These are phyloP conservation scores for Yarrowia sp. DNA, from an alignment of 805 yeast species.

Conservation along the genomic window DNA sequence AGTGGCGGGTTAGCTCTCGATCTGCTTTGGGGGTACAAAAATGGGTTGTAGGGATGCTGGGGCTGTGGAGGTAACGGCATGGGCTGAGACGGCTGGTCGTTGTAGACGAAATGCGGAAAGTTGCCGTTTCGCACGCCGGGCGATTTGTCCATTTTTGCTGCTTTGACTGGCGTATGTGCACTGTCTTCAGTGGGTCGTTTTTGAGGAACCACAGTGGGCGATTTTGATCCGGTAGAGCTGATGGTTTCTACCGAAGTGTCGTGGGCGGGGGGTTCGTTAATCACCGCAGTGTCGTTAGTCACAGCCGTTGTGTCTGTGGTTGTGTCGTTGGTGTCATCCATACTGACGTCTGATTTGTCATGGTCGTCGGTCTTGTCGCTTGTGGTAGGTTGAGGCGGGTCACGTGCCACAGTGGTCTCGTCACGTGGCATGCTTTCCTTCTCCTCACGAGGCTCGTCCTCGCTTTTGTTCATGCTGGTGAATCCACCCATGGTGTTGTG, in stretches of 20 bases:
- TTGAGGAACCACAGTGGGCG: not conserved
- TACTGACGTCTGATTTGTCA: not conserved
- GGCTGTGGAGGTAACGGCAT: not conserved
- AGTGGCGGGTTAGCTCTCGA: conserved; percentile 47
- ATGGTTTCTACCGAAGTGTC: not conserved
- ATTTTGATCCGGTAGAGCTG: no score
- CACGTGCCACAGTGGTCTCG: no score
- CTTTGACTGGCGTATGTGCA: not conserved
- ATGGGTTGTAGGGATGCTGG: conserved; percentile 41
- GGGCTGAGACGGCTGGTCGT: not conserved
- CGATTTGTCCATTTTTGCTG: not conserved
- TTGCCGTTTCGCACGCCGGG: not conserved
- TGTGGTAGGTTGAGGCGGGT: not conserved
- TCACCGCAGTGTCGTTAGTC: not conserved
- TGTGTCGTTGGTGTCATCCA: not conserved
- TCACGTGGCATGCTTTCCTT: no score
- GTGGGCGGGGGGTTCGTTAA: not conserved
- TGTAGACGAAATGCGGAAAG: not conserved
- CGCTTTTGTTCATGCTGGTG: conserved; percentile 11
- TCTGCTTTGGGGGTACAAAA: conserved; percentile 46
- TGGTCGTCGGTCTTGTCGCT: not conserved
- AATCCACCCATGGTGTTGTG: not conserved
- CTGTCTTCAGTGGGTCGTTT: not conserved
- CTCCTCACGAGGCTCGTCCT: not conserved
- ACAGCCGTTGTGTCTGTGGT: not conserved